phyloP scores from a whole-genome alignment of 73 alveolate species.

The Breviolum minutum region DNA sequence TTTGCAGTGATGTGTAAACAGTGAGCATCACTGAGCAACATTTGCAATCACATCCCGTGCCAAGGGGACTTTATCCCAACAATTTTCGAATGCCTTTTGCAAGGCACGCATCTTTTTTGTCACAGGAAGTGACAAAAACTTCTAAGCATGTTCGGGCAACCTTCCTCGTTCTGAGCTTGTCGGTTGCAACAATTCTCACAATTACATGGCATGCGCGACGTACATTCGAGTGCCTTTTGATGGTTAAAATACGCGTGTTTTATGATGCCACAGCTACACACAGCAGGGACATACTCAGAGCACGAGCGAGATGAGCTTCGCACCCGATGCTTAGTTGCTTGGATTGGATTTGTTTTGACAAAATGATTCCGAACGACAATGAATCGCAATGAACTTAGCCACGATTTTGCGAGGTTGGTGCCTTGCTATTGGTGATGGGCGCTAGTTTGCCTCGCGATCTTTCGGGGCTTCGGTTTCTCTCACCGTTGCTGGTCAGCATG shows the following conservation, averaged over 20 bases:
- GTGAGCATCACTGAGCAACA: neutral
- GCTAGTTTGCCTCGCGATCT: constrained; percentile 42
- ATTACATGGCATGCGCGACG: too few species aligned
- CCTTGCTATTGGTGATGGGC: neutral
- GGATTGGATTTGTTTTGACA: neutral
- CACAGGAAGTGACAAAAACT: too few species aligned
- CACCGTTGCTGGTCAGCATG: neutral
- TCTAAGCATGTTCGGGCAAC: too few species aligned
- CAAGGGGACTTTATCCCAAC: constrained; percentile 41
- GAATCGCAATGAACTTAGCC: neutral
- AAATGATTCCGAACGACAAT: too few species aligned
- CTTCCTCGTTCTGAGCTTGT: too few species aligned
- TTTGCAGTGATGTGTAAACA: neutral
- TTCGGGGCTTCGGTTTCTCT: constrained; percentile 8
- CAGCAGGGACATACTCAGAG: neutral
- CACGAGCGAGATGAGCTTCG: constrained; percentile 22
- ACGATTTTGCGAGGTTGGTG: neutral
- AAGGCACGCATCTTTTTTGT: neutral
- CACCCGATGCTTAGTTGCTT: neutral
- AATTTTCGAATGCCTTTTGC: neutral
- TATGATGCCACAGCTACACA: neutral
- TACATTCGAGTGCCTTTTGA: too few species aligned
- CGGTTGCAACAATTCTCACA: too few species aligned
- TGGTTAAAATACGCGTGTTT: too few species aligned
- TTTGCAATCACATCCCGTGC: neutral